Evolutionary conservation across 2,329 filamentous ascomycete genomes (phyloP), one percentile per base, ranked within the genome.

Genomic region (Thermomyces lanuginosus): DNA sequence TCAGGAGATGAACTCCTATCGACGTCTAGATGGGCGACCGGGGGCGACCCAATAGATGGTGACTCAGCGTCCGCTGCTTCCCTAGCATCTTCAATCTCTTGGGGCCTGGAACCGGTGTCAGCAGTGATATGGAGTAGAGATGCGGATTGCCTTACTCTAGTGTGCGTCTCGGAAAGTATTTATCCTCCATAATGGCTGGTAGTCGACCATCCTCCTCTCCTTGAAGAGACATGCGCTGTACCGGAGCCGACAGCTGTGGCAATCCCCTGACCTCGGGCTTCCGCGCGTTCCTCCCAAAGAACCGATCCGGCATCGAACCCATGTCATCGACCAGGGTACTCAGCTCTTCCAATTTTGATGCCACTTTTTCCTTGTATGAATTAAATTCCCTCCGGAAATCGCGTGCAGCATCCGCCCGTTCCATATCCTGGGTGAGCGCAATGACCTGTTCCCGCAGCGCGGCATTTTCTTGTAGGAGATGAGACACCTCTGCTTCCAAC

Each of bases 401-500:
- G 24, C 56, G 54, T 15, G 53, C 53, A 24, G 50, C 50, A 22
- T 57, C 50, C 17, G 56, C 52, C 38, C 58, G 56, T 36, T 66
- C 61, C 27, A 67, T 49, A 22, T 67, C 60, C 27, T 63, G 60
- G 23, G 65, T 61, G n/a, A 72, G 51, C 13, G 59, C 58, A 27
- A 73, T 61, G 6, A 69, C 58, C 38, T 69, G 60, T 45, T 73
- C 66, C 28, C 68, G 58, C 6, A 76, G 54, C 3, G 62, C 56
- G 11, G 72, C 53, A 37, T 75, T 75, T 32, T 75, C 69, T 15
- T 63, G 56, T 21, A 73, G 55, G 6, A 76, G 55, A 26, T 67
- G 61, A 20, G 66, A 64, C 20, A 68, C 59, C 41, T 76, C 70
- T n/a, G 61, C 57, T 44, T 76, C 70, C 26, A 76, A 59, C 30